phyloP scores from a whole-genome alignment of 2,329 filamentous ascomycete genomes.

The Fusarium sp. region DNA sequence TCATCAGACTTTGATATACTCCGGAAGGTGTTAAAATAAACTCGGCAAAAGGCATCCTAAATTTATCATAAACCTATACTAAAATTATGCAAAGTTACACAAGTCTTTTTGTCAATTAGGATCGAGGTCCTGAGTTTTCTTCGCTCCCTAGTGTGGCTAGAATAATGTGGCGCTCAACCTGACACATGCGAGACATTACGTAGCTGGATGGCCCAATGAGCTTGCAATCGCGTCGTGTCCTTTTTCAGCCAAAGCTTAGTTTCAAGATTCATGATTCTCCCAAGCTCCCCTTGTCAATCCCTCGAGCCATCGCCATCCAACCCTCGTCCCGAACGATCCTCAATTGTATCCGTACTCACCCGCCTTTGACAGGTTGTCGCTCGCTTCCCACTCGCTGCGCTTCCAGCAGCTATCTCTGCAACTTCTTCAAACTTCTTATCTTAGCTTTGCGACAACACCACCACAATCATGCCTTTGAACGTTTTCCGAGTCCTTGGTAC shows the following conservation, averaged over 20 bases:
- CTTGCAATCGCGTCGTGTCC: slow-evolving; percentile 46
- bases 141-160: neutral
- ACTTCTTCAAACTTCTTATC: slow-evolving; percentile 6
- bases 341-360: slow-evolving; percentile 28
- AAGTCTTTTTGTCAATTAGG: neutral
- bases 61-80: neutral
- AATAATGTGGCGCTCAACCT: slow-evolving; percentile 1
- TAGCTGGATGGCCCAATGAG: slow-evolving; percentile 42
- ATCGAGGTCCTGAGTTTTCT: neutral
- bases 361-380: slow-evolving; percentile 26
- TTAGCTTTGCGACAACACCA: slow-evolving; percentile 23
- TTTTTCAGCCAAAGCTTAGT: slow-evolving; percentile 39
- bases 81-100: neutral
- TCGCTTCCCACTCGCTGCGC: slow-evolving; percentile 29
- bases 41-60: neutral
- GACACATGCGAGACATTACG: slow-evolving; percentile 28
- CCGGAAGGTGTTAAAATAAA: neutral
- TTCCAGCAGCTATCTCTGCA: slow-evolving; percentile 22
- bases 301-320: slow-evolving; percentile 26
- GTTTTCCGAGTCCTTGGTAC: slow-evolving; percentile 67
- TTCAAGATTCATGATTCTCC: slow-evolving; percentile 37
- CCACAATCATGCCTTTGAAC: slow-evolving; percentile 60
- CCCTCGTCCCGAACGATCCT: slow-evolving; percentile 8
- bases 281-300: slow-evolving; percentile 37
- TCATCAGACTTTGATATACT: neutral